Base-by-base conservation (phyloP, 257 asterid genomes). In the Lithospermum erythrorhizon region DNA sequence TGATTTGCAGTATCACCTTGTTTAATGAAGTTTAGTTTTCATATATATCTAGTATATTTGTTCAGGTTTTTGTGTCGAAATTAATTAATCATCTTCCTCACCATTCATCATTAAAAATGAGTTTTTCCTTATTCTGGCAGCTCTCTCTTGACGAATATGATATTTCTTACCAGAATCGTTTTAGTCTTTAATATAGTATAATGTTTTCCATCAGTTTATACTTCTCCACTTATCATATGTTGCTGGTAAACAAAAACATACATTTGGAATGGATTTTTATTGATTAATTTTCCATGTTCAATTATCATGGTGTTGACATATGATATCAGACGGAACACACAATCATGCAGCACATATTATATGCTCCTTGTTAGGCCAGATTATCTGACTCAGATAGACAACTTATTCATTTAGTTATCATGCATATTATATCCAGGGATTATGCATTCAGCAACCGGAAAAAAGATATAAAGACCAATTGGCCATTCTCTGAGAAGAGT, bases 401-500 rank as follows among this genome's bases (percentile, higher is more conserved):
- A 41, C 17, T n/a, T n/a, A n/a, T n/a, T n/a, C n/a, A n/a, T n/a
- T n/a, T 41, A 11, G 18, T 14, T 41, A 41, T 41, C 18, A 41
- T 13, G 15, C n/a, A n/a, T n/a, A n/a, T n/a, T n/a, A n/a, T n/a
- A 55, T 82, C 83, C 82, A 91, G 98, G 81, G 94, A 84, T 78
- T 91, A 86, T 76, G 95, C 87, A 70, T 84, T 79, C 70, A 68
- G 70, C 59, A 47, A 76, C 24, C 66, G 98, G 57, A 78, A 72
- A 72, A 88, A 86, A 73, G 84, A 84, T 76, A 74, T 88, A 76
- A 64, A 70, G 82, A 86, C 72, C 30, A 79, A 75, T 55, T 91
- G 98, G 98, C 98, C 98, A 51, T 91, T 91, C 75, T 88, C 98
- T 64, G 78, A 65, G 72, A 72, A 84, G 74, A 81, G 72, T 58